Conservation (phyloP, 331 rosid genomes). For the Stylosanthes scabra region DNA sequence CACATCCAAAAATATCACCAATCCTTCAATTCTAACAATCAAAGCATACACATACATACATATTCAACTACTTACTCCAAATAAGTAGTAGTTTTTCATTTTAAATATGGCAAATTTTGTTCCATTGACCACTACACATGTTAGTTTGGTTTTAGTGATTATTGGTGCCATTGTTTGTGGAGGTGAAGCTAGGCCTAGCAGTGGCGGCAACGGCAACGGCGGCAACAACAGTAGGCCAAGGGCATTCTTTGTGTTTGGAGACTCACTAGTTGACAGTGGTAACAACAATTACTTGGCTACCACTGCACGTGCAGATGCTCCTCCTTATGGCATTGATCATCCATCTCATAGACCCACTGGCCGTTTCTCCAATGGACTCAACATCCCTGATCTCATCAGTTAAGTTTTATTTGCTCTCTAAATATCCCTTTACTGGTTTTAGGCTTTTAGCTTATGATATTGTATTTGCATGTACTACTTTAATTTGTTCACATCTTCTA, state of each 20-base stretch:
- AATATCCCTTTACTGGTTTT: too few species aligned
- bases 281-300: slow-evolving; percentile 72
- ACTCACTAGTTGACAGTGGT: slow-evolving; percentile 74
- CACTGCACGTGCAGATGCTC: slow-evolving; percentile 73
- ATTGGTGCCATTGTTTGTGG: background rate
- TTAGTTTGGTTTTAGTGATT: slow-evolving; percentile 14
- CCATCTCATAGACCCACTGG: slow-evolving; percentile 43
- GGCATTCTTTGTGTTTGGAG: slow-evolving; percentile 72
- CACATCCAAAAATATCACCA: background rate
- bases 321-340: slow-evolving; percentile 50
- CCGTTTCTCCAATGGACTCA: slow-evolving; percentile 61
- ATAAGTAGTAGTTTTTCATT: background rate
- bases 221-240: slow-evolving; percentile 8
- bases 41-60: too few species aligned
- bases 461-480: too few species aligned
- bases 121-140: background rate
- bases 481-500: too few species aligned
- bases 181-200: slow-evolving; percentile 30
- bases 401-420: slow-evolving; percentile 10
- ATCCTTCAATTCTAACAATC: background rate
- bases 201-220: too few species aligned
- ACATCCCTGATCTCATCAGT: slow-evolving; percentile 72
- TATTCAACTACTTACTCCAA: background rate
- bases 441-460: background rate
- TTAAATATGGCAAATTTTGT: slow-evolving; percentile 41